phyloP scores from a whole-genome alignment of 1,284 basidiomycete species.

The Leccinum insigne region DNA sequence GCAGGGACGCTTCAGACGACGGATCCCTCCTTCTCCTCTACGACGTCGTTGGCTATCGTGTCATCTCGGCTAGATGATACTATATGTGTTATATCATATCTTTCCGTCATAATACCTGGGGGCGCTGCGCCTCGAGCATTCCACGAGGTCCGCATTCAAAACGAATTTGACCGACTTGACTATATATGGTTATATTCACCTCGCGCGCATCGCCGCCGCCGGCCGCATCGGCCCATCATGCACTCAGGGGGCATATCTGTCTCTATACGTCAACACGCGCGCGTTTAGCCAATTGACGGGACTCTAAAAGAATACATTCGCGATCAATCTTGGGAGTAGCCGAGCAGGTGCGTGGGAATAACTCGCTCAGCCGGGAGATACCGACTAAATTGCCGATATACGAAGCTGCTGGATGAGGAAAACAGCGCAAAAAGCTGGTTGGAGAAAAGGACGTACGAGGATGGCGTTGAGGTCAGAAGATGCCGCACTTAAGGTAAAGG shows the following conservation, averaged over 20 bases:
- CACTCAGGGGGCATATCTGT: conserved; percentile 1
- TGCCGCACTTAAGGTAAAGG: no score
- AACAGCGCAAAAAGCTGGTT: conserved; percentile 5
- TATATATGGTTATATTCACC: conserved; percentile 25
- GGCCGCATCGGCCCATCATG: neutral
- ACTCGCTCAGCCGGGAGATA: conserved; percentile 11
- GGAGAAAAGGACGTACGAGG: neutral
- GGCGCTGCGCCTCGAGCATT: conserved; percentile 19
- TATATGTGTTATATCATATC: neutral
- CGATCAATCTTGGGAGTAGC: conserved; percentile 27
- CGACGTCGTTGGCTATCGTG: neutral
- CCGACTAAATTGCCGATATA: conserved; percentile 33
- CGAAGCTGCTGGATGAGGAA: conserved; percentile 14
- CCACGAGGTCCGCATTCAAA: conserved; percentile 25
- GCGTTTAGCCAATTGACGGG: conserved; percentile 17
- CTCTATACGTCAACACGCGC: conserved; percentile 7
- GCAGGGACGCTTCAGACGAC: conserved; percentile 1
- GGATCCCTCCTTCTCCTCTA: neutral
- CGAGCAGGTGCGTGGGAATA: conserved; percentile 25
- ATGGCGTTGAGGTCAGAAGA: no score
- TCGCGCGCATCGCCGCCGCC: neutral
- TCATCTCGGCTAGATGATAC: conserved; percentile 30
- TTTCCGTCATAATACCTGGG: neutral
- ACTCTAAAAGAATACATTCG: conserved; percentile 2
- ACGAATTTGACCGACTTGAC: neutral